A percentile compares a stretch with the other conserved stretches of the same genome.
These are phyloP conservation scores for Phaeoacremonium minimum DNA, from an alignment of 2,329 filamentous ascomycete species.

Conservation along the genomic window DNA sequence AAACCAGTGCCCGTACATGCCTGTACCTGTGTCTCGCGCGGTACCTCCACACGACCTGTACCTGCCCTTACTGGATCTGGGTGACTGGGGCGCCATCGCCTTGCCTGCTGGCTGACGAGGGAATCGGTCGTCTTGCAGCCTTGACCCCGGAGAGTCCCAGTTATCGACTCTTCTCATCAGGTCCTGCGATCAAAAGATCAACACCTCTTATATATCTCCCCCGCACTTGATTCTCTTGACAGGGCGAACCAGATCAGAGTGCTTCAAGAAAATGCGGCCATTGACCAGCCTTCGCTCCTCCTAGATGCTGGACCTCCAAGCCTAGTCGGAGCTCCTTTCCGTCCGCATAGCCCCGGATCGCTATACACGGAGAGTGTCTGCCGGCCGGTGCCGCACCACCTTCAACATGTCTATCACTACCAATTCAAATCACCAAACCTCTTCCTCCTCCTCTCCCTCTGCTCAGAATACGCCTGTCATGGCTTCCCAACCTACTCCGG, in stretches of 20 bases:
- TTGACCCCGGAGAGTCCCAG: constrained; percentile 10
- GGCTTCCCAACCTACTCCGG: constrained; percentile 33
- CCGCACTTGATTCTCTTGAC: constrained; percentile 14
- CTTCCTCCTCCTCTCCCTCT: constrained; percentile 20
- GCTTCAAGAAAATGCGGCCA: constrained; percentile 20
- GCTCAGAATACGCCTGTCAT: constrained; percentile 33
- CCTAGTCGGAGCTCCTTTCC: constrained; percentile 10
- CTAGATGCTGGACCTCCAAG: constrained; percentile 9
- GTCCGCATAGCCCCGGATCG: constrained; percentile 10
- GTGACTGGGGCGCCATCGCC: constrained; percentile 4
- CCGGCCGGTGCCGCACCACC: constrained; percentile 7
- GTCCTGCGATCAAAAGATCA: constrained; percentile 12
- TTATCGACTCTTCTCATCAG: constrained; percentile 9
- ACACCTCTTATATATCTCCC: constrained; percentile 14
- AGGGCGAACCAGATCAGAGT: constrained; percentile 8
- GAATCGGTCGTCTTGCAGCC: constrained; percentile 8
- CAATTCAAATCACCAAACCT: constrained; percentile 17
- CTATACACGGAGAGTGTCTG: constrained; percentile 9
- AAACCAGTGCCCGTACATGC: constrained; percentile 18
- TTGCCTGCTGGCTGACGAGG: constrained; percentile 7
- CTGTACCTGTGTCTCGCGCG: constrained; percentile 20
- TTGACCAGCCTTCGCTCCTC: constrained; percentile 12
- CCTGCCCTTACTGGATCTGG: constrained; percentile 12
- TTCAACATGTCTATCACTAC: constrained; percentile 26
- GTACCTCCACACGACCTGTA: constrained; percentile 24